Conservation (phyloP, 768 basidiomycete genomes). For the Lepiota brunneoincarnata region DNA sequence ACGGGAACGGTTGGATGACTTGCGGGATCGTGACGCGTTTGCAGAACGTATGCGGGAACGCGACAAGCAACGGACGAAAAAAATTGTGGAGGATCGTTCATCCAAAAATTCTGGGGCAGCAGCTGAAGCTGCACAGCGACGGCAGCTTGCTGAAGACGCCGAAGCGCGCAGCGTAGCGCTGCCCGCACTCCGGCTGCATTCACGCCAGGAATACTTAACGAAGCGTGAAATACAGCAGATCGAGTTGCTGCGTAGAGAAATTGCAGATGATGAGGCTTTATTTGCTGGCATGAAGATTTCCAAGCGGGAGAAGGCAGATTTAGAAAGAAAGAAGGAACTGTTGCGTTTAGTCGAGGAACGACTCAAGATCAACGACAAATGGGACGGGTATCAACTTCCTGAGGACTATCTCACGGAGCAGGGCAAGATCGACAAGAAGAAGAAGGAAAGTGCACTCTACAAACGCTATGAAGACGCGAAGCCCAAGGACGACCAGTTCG, state of each 20-base stretch:
- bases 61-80: slow-evolving; percentile 85
- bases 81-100: slow-evolving; percentile 88
- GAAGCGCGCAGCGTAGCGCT: slow-evolving; percentile 52
- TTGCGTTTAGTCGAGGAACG: slow-evolving; percentile 91
- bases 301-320: slow-evolving; percentile 74
- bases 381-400: slow-evolving; percentile 93
- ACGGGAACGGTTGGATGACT: slow-evolving; percentile 72
- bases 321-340: slow-evolving; percentile 90
- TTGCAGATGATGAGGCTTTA: slow-evolving; percentile 89
- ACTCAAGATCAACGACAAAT: slow-evolving; percentile 91
- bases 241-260: slow-evolving; percentile 88
- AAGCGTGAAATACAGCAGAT: slow-evolving; percentile 97
- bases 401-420: slow-evolving; percentile 99
- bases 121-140: slow-evolving; percentile 78
- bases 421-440: slow-evolving; percentile 97
- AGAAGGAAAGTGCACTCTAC: slow-evolving; percentile 89
- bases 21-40: slow-evolving; percentile 89
- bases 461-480: slow-evolving; percentile 93
- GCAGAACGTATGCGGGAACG: slow-evolving; percentile 82
- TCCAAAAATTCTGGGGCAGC: slow-evolving; percentile 71
- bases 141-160: slow-evolving; percentile 78
- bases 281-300: slow-evolving; percentile 91
- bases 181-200: slow-evolving; percentile 79
- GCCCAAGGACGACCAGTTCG: slow-evolving; percentile 89
- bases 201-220: slow-evolving; percentile 92